Evolutionary conservation across 352 stramenopile genomes (phyloP).

Genomic region (Phytophthora megakarya): DNA sequence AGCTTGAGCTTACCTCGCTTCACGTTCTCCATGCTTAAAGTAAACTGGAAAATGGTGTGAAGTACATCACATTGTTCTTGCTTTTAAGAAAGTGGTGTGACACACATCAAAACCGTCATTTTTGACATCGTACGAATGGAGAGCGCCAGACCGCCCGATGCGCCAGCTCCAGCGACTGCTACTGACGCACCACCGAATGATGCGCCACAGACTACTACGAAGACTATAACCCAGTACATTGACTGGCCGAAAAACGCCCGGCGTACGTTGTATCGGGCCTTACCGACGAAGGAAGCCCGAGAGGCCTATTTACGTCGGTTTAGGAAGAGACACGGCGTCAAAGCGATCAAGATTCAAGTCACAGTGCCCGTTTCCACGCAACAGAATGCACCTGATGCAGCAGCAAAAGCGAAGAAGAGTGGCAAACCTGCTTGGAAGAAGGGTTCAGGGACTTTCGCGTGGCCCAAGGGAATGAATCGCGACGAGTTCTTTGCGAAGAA

Average conservation of each 20-base stretch:
- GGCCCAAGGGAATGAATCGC: constrained; percentile 27
- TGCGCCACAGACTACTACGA: not conserved
- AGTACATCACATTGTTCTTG: no score
- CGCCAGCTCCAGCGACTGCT: not conserved
- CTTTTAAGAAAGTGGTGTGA: constrained; percentile 13
- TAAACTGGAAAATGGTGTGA: constrained; percentile 7
- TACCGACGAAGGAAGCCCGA: constrained; percentile 22
- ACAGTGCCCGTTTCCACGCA: not conserved
- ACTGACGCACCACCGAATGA: not conserved
- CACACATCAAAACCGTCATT: constrained; percentile 4
- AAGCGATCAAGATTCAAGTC: not conserved
- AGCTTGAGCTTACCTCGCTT: constrained; percentile 87
- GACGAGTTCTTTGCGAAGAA: constrained; percentile 30
- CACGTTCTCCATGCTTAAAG: constrained; percentile 71
- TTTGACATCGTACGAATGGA: constrained; percentile 25
- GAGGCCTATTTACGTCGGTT: constrained; percentile 23
- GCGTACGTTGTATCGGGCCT: constrained; percentile 5
- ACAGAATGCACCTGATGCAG: not conserved
- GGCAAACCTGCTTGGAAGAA: not conserved
- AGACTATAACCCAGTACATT: not conserved
- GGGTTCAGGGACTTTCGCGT: constrained; percentile 16
- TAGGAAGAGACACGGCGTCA: constrained; percentile 2
- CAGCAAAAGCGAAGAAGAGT: constrained; percentile 3
- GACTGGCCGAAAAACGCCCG: constrained; percentile 21
- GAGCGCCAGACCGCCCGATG: not conserved